Percentiles rank a stretch among this genome's conserved stretches.
These are phyloP conservation scores for Hericium rajendrae DNA, from an alignment of 768 basidiomycete species.

Conservation along the genomic window DNA sequence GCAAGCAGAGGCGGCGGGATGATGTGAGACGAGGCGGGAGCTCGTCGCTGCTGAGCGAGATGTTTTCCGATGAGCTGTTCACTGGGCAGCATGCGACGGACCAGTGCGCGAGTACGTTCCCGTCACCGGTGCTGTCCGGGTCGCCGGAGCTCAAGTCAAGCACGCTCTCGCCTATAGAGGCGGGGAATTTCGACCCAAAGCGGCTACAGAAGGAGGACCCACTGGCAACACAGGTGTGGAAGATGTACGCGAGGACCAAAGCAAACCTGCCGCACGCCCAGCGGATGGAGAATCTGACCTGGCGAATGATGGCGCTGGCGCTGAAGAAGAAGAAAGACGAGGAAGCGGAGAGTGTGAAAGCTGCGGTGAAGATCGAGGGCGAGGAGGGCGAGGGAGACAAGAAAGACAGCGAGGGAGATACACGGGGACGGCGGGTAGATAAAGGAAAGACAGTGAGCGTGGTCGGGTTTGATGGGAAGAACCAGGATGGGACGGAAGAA, in stretches of 20 bases:
- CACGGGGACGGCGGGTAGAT: conserved; percentile 66
- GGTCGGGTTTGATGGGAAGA: conserved; percentile 71
- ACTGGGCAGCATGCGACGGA: conserved; percentile 30
- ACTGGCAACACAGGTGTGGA: conserved; percentile 93
- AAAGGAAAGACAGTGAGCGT: conserved; percentile 77
- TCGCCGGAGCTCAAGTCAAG: conserved; percentile 55
- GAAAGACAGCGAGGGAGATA: conserved; percentile 24
- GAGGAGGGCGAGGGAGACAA: conserved; percentile 15
- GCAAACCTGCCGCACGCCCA: conserved; percentile 85
- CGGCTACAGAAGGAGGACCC: conserved; percentile 77
- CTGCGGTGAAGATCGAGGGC: conserved; percentile 15
- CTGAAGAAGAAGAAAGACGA: conserved; percentile 77
- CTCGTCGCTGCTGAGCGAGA: conserved; percentile 45
- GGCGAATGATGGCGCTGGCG: conserved; percentile 97
- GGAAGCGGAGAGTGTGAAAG: conserved; percentile 10
- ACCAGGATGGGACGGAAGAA: conserved; percentile 63
- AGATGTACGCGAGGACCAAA: conserved; percentile 87
- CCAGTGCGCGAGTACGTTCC: conserved; percentile 40
- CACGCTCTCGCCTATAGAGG: conserved; percentile 31
- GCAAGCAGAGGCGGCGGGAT: neutral
- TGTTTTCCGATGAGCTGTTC: conserved; percentile 47
- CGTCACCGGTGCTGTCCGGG: conserved; percentile 57
- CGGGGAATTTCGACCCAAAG: conserved; percentile 38
- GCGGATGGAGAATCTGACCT: conserved; percentile 96
- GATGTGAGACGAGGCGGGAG: neutral